These are phyloP conservation scores for Cantharellus anzutake DNA, from an alignment of 768 basidiomycete species.

Conservation along the genomic window DNA sequence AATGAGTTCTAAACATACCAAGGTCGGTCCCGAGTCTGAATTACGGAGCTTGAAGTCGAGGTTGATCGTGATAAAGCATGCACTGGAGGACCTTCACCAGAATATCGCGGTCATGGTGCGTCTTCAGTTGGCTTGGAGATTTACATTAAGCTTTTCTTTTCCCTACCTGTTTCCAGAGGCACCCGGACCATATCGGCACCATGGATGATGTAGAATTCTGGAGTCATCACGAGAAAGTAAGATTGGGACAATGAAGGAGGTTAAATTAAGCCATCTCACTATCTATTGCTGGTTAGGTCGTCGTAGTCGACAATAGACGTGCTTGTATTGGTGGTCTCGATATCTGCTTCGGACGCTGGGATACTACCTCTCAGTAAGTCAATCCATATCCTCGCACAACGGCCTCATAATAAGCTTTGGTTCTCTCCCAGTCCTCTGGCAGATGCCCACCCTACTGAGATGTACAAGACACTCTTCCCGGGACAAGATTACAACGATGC, in stretches of 20 bases:
- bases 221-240: conserved; percentile 78
- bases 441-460: conserved; percentile 81
- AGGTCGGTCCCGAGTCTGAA: conserved; percentile 19
- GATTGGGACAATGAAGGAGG: background rate
- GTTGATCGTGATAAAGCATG: conserved; percentile 25
- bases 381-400: background rate
- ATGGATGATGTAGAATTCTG: conserved; percentile 61
- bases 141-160: background rate
- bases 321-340: conserved; percentile 90
- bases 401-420: background rate
- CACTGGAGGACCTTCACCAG: conserved; percentile 63
- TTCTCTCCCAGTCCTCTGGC: conserved; percentile 39
- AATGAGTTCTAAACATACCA: conserved; percentile 76
- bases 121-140: background rate
- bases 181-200: conserved; percentile 76
- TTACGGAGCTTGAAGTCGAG: background rate
- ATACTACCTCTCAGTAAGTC: conserved; percentile 51
- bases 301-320: conserved; percentile 69
- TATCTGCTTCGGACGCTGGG: conserved; percentile 95
- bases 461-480: conserved; percentile 66
- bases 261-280: background rate
- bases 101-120: conserved; percentile 62
- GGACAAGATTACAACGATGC: conserved; percentile 92
- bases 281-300: conserved; percentile 26
- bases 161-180: conserved; percentile 23